Conservation (phyloP, 345 rosid genomes). For the Salix viminalis region DNA sequence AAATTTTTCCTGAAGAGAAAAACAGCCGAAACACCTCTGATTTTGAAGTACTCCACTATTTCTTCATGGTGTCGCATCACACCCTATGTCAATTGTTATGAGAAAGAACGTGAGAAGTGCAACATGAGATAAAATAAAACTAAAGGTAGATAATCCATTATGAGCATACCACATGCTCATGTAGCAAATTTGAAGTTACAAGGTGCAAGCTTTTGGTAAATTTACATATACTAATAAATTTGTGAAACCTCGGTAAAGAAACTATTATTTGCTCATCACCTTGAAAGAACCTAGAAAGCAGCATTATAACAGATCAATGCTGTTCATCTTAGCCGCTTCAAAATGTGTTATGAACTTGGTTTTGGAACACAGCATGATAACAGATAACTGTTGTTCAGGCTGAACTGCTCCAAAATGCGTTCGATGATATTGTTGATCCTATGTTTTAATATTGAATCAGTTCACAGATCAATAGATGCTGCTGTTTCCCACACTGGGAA, state of each 20-base stretch:
- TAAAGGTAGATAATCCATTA: background rate
- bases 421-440: background rate
- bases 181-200: background rate
- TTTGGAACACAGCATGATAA: background rate
- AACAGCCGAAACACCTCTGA: slow-evolving; percentile 74
- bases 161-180: background rate
- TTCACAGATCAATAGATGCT: background rate
- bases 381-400: background rate
- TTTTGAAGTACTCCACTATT: slow-evolving; percentile 80
- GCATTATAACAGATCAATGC: background rate
- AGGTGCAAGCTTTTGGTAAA: background rate
- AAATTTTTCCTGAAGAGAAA: slow-evolving; percentile 93
- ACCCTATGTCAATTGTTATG: slow-evolving; percentile 45
- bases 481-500: background rate
- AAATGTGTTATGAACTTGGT: background rate
- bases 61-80: slow-evolving; percentile 78
- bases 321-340: background rate
- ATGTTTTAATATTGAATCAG: background rate
- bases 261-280: background rate
- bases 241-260: background rate
- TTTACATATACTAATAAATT: background rate
- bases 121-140: background rate
- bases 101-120: background rate
- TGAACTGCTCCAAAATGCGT: background rate
- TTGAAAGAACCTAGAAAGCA: background rate